Evolutionary conservation across 768 basidiomycete species (phyloP), one percentile per base, ranked within the genome.

Genomic region (Pulveroboletus sp.): DNA sequence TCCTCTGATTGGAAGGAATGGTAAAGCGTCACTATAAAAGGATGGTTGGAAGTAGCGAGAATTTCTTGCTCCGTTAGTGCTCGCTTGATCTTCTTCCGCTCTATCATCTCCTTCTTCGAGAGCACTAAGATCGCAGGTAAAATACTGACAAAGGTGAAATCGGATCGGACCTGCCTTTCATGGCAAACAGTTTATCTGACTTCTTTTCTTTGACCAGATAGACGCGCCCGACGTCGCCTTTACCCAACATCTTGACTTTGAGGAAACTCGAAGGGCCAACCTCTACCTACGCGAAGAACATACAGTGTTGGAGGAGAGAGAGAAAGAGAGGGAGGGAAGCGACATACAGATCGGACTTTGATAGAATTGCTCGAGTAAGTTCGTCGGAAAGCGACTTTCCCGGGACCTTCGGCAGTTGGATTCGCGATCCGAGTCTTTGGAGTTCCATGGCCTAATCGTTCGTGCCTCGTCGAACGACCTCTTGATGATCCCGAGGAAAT

Each of bases 101-200:
- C 93, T 69, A 99, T 94, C 95, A 99, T 98, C 76, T 99, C 96
- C 76, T 89, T 91, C 76, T 98, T 98, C 44, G 93, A 96, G 39
- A 99, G 76, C 21, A 99, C 96, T 95, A 69, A 63, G 65, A 70
- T 65, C 67, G 71, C 4, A 50, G 31, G 50, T 57, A 26, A 58
- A 51, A 43, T 35, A 47, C 43, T 43, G 44, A 26, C 7, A 49
- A 48, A 35, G 10, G 44, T 18, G 42, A 43, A 33, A 37, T 38
- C 43, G 41, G 39, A 55, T 32, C 14, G 49, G 37, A 68, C 80
- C 64, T 75, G 93, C 94, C 94, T 83, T 99, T 99, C 96, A 99
- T 99, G 51, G 96, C 96, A 71, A 84, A 99, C 55, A 98, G 76
- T 72, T 95, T 96, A 61, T 84, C 81, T 43, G 84, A 84, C 79